Conservation (phyloP, 371 early-diverging fungal genomes). For the Neoconidiobolus thromboides region DNA sequence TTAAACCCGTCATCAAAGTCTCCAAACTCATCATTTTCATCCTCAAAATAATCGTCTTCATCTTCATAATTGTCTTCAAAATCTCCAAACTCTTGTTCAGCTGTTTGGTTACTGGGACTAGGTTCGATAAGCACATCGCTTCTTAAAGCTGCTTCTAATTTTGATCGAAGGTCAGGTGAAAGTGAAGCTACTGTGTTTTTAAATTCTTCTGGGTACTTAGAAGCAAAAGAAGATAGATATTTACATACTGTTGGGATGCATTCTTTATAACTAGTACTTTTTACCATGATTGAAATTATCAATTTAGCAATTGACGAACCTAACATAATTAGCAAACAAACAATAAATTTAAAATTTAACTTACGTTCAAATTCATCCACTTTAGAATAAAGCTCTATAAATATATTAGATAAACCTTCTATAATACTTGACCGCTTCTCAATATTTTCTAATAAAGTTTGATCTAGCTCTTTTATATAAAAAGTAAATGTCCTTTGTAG, state of each 20-base stretch:
- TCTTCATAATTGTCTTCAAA: neutral
- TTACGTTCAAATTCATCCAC: neutral
- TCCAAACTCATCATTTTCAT: neutral
- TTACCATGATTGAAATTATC: neutral
- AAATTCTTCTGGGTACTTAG: neutral
- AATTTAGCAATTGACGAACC: neutral
- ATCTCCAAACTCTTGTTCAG: neutral
- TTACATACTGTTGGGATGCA: neutral
- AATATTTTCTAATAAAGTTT: neutral
- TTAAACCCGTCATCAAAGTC: neutral
- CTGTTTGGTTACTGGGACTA: neutral
- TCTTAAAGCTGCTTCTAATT: neutral
- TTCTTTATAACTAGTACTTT: neutral
- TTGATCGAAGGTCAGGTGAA: neutral
- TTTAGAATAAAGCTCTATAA: neutral
- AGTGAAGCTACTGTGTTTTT: neutral
- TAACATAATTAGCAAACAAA: neutral
- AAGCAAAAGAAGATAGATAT: neutral
- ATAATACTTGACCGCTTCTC: neutral
- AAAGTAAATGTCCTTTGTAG: neutral
- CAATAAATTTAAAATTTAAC: neutral
- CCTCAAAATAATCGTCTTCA: neutral
- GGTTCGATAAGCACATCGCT: neutral
- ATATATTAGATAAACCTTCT: neutral
- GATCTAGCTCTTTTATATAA: neutral